These are phyloP conservation scores for Parietichytrium sp. DNA, from an alignment of 108 stramenopile genomes.

Conservation along the genomic window DNA sequence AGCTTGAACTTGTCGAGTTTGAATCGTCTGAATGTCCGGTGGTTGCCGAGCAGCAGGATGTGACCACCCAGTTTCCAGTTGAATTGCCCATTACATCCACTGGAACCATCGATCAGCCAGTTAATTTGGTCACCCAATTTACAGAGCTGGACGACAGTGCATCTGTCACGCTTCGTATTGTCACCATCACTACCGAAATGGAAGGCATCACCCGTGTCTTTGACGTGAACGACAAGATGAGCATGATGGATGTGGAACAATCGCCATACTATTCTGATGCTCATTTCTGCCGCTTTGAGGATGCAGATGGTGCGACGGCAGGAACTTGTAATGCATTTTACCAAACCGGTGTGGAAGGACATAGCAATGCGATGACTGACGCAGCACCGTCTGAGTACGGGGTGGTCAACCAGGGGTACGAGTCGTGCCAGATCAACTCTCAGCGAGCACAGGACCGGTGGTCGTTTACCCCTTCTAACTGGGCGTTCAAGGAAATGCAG, in stretches of 20 bases:
- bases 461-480: not conserved
- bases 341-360: not conserved
- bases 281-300: conserved; percentile 9
- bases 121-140: not conserved
- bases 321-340: not conserved
- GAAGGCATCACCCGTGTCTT: not conserved
- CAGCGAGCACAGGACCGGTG: not conserved
- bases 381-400: not conserved
- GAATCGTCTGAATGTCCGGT: not conserved
- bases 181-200: not conserved
- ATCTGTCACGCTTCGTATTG: not conserved
- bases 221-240: not conserved
- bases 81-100: not conserved
- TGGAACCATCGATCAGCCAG: not conserved
- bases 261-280: not conserved
- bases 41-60: not conserved
- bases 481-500: not conserved
- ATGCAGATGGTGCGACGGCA: not conserved
- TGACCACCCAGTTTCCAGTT: not conserved
- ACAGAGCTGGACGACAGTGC: not conserved
- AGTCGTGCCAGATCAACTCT: not conserved
- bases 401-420: not conserved
- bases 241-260: not conserved
- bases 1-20: too few relatives aligned
- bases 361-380: not conserved